Evolutionary conservation across 495 filamentous ascomycete genomes (phyloP).

Genomic region (Talaromyces thailandensis): DNA sequence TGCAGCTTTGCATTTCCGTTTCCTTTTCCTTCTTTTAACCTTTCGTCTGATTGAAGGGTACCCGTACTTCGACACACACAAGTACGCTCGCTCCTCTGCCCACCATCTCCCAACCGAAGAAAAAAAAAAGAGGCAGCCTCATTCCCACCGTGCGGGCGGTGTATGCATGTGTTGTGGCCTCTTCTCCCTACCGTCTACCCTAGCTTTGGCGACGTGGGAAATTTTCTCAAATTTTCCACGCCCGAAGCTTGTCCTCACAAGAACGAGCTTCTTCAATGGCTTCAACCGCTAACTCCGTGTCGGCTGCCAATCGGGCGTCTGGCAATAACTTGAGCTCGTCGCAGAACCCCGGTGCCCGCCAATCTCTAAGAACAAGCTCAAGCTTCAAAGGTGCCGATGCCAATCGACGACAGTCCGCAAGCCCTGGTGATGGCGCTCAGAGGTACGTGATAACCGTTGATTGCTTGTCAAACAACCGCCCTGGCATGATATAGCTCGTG

Average conservation of each 20-base stretch:
- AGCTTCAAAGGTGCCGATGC: constrained; percentile 43
- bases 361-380: constrained; percentile 42
- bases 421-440: constrained; percentile 45
- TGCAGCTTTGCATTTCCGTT: not conserved
- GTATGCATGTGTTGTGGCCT: not conserved
- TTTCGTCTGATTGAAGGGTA: not conserved
- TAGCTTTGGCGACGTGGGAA: constrained; percentile 1
- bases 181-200: not conserved
- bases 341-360: constrained; percentile 26
- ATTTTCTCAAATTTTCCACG: constrained; percentile 1
- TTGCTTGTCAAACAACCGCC: not conserved
- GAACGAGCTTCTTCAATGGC: constrained; percentile 26
- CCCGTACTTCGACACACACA: not conserved
- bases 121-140: not conserved
- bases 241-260: not conserved
- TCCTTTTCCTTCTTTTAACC: not conserved
- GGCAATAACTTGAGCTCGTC: constrained; percentile 32
- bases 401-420: constrained; percentile 47
- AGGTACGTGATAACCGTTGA: constrained; percentile 33
- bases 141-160: constrained; percentile 1
- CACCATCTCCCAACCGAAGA: not conserved
- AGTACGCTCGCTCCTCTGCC: not conserved
- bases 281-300: constrained; percentile 36
- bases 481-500: too few relatives aligned
- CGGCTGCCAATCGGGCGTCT: constrained; percentile 37